Evolutionary conservation across 164 flowering plant species (phyloP).

Genomic region (Amborella trichopoda): DNA sequence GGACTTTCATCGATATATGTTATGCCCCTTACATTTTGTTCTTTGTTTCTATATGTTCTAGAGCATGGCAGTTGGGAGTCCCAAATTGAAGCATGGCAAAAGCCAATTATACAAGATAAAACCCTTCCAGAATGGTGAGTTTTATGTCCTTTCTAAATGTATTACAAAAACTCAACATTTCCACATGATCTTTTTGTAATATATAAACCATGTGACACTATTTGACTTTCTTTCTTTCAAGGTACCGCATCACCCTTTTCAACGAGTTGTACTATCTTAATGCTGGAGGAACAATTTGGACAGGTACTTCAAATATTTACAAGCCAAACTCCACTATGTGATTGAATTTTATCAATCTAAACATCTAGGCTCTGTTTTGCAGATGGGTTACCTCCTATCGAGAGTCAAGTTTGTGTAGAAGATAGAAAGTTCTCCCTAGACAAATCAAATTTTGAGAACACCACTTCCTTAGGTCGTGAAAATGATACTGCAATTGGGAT

Average conservation of each 20-base stretch:
- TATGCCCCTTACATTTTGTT: too few relatives aligned
- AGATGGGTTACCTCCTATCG: conserved; percentile 79
- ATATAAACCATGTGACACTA: neutral
- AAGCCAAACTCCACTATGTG: too few relatives aligned
- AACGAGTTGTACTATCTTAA: conserved; percentile 91
- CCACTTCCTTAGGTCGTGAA: conserved; percentile 8
- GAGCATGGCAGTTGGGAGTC: conserved; percentile 78
- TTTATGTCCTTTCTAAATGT: too few relatives aligned
- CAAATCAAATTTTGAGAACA: conserved; percentile 6
- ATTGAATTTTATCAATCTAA: neutral
- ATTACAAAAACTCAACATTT: too few relatives aligned
- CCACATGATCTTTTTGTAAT: neutral
- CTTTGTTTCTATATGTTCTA: too few relatives aligned
- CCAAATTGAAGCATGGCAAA: conserved; percentile 78
- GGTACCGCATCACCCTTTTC: conserved; percentile 80
- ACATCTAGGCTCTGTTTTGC: conserved; percentile 6
- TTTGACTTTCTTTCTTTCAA: conserved; percentile 15
- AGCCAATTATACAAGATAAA: conserved; percentile 71
- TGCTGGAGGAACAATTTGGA: conserved; percentile 91
- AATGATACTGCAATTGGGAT: conserved; percentile 53
- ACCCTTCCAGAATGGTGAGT: conserved; percentile 84
- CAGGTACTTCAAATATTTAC: too few relatives aligned
- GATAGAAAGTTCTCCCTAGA: conserved; percentile 57
- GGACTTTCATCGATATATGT: too few relatives aligned
- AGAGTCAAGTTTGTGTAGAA: conserved; percentile 32